Percentiles rank a stretch among this genome's conserved stretches.
These are phyloP conservation scores for Trapa bicornis DNA, from an alignment of 345 rosid genomes.

Conservation along the genomic window DNA sequence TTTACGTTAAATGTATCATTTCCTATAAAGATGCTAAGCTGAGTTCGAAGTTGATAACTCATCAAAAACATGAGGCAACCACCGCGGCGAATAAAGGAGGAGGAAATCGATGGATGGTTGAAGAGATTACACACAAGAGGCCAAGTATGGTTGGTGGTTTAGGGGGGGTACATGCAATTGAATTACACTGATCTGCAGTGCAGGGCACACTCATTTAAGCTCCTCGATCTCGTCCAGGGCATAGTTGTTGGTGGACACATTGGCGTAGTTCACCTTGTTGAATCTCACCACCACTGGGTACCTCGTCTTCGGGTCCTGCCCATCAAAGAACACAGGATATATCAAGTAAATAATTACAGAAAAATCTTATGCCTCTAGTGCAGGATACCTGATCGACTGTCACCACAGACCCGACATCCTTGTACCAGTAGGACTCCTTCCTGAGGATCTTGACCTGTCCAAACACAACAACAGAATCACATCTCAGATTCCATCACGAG, in stretches of 20 bases:
- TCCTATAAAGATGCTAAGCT: background rate
- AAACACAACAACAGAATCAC: background rate
- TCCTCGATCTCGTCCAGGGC: slow-evolving; percentile 20
- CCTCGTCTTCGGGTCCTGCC: slow-evolving; percentile 26
- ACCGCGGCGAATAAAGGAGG: background rate
- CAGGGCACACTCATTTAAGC: background rate
- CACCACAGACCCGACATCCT: slow-evolving; percentile 20
- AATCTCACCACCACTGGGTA: slow-evolving; percentile 29
- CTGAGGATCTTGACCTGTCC: slow-evolving; percentile 20
- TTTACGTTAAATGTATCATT: too few species aligned
- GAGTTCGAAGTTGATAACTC: background rate
- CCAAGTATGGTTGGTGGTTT: slow-evolving; percentile 1
- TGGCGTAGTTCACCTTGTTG: slow-evolving; percentile 24
- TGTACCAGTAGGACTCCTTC: slow-evolving; percentile 24
- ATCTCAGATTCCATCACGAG: background rate
- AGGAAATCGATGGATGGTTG: background rate
- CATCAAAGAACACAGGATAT: background rate
- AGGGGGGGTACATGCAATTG: background rate
- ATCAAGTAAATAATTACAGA: too few species aligned
- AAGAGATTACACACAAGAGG: slow-evolving; percentile 2
- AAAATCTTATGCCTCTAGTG: background rate
- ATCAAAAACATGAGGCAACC: background rate
- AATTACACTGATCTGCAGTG: background rate
- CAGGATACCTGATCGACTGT: slow-evolving; percentile 22
- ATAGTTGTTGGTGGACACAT: slow-evolving; percentile 27